Evolutionary conservation across 169 alveolate species (phyloP).

Genomic region (Cryptosporidium muris): DNA sequence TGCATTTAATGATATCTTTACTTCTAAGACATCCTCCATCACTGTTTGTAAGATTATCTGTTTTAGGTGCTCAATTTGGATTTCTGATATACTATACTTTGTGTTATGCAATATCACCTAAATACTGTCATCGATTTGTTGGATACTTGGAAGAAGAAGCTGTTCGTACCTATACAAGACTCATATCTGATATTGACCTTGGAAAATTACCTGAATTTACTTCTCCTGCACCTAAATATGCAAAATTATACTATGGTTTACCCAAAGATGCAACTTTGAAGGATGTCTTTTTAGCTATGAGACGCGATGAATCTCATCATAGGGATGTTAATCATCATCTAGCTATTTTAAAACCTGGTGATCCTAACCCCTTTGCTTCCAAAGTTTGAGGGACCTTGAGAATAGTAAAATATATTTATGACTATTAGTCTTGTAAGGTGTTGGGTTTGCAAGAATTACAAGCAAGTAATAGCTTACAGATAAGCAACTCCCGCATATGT

Average conservation of each 20-base stretch:
- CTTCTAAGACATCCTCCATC: slow-evolving; percentile 73
- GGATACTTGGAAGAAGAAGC: slow-evolving; percentile 84
- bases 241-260: slow-evolving; percentile 76
- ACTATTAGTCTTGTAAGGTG: too few species aligned
- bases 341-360: neutral
- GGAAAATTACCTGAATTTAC: slow-evolving; percentile 50
- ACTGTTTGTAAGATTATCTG: slow-evolving; percentile 71
- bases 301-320: slow-evolving; percentile 82
- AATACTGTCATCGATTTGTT: slow-evolving; percentile 79
- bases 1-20: slow-evolving; percentile 76
- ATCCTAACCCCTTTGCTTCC: too few species aligned
- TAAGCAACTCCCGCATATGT: too few species aligned
- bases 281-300: slow-evolving; percentile 77
- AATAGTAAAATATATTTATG: too few species aligned
- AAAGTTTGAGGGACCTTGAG: too few species aligned
- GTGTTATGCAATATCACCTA: slow-evolving; percentile 76
- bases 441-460: too few species aligned
- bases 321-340: slow-evolving; percentile 72
- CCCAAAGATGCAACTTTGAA: slow-evolving; percentile 75
- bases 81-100: slow-evolving; percentile 76
- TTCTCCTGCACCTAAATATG: slow-evolving; percentile 73
- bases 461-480: too few species aligned
- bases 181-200: slow-evolving; percentile 71
- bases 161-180: slow-evolving; percentile 76
- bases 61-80: slow-evolving; percentile 75